These are phyloP conservation scores for Aspergillus cejpii DNA, from an alignment of 2,329 filamentous ascomycete genomes.

Conservation along the genomic window DNA sequence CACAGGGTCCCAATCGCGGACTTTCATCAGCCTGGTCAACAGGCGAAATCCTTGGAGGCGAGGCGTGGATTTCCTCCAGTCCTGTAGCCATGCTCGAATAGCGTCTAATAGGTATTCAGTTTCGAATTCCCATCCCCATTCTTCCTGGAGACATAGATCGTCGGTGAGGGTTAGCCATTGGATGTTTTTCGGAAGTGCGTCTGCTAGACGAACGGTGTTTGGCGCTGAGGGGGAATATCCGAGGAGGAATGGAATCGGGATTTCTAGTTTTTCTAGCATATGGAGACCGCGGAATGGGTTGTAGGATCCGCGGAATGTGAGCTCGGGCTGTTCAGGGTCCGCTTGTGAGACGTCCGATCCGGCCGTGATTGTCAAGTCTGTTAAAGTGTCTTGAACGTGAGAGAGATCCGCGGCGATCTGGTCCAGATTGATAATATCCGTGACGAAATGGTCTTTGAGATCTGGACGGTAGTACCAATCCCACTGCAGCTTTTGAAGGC, in stretches of 20 bases:
- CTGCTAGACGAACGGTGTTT: neutral
- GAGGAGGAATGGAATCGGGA: constrained; percentile 11
- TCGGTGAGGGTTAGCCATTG: constrained; percentile 15
- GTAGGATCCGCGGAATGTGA: neutral
- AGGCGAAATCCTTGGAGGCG: constrained; percentile 8
- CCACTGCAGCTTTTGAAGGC: constrained; percentile 9
- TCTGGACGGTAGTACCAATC: constrained; percentile 10
- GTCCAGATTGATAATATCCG: constrained; percentile 12
- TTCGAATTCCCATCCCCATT: constrained; percentile 5
- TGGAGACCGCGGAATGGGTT: too few species aligned
- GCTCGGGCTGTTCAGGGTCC: neutral
- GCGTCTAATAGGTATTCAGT: constrained; percentile 1
- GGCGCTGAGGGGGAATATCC: constrained; percentile 7
- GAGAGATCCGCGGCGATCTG: constrained; percentile 13
- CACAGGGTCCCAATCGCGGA: constrained; percentile 2
- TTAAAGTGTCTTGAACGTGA: constrained; percentile 15
- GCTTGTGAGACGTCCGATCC: neutral
- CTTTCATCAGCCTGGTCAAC: neutral
- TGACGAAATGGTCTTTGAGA: constrained; percentile 5
- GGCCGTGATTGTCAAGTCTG: constrained; percentile 14
- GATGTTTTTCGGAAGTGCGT: constrained; percentile 15
- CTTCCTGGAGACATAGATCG: constrained; percentile 10
- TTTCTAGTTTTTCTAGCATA: constrained; percentile 8
- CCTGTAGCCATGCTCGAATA: constrained; percentile 13
- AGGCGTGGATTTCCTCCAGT: constrained; percentile 9